Conservation (phyloP, 1,284 basidiomycete species). For the Tilletia walkeri region DNA sequence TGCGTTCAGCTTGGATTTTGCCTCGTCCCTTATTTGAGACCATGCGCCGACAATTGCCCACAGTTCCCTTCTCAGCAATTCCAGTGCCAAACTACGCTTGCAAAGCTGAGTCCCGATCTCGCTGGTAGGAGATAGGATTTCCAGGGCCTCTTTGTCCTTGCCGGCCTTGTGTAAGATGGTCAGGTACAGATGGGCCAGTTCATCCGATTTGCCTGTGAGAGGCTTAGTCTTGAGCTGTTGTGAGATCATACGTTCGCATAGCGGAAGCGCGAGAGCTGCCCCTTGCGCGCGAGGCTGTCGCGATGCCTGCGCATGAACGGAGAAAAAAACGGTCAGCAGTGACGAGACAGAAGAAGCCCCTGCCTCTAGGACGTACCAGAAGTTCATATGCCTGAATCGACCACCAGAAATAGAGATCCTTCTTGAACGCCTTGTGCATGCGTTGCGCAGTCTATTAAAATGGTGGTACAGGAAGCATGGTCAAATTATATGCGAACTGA, state of each 20-base stretch:
- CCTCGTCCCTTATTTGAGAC: slow-evolving; percentile 67
- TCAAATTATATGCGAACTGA: not conserved
- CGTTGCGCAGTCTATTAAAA: slow-evolving; percentile 14
- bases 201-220: slow-evolving; percentile 68
- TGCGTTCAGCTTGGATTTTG: slow-evolving; percentile 58
- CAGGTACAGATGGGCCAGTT: slow-evolving; percentile 73
- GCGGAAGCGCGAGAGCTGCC: slow-evolving; percentile 66
- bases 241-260: slow-evolving; percentile 65
- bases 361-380: slow-evolving; percentile 54
- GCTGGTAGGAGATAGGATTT: slow-evolving; percentile 63
- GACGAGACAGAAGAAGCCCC: not conserved
- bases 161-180: slow-evolving; percentile 68
- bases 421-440: slow-evolving; percentile 57
- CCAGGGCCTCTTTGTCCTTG: slow-evolving; percentile 61
- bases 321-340: not conserved
- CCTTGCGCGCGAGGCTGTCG: slow-evolving; percentile 28
- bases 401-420: slow-evolving; percentile 79
- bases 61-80: slow-evolving; percentile 57
- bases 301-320: slow-evolving; percentile 2
- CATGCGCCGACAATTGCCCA: slow-evolving; percentile 35
- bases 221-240: slow-evolving; percentile 70
- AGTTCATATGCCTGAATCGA: slow-evolving; percentile 73
- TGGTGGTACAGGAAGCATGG: not conserved
- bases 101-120: slow-evolving; percentile 69
- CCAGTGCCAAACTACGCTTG: slow-evolving; percentile 69